Base-by-base conservation (phyloP, 495 filamentous ascomycete genomes). In the Podospora didyma region DNA sequence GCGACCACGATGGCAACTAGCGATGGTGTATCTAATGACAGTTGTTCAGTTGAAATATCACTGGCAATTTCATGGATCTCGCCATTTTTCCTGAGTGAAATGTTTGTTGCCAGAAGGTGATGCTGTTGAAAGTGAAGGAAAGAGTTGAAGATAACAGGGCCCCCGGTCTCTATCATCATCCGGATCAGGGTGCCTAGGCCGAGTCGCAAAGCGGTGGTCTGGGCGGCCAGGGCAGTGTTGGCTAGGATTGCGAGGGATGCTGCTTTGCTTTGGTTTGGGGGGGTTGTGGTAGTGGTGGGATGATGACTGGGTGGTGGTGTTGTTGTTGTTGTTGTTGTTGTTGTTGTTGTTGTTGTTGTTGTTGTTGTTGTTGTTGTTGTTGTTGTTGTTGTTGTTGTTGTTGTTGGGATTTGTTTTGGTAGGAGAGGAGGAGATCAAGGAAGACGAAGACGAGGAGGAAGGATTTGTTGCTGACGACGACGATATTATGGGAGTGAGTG, bases 401-500 rank as follows among this genome's bases (percentile, higher is more conserved):
- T 50, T 35, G 47, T 50, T 50, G 47, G 9, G 17, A 17, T 10
- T 7, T 37, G 14, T 37, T 37, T 37, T 7, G 9, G 34, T 37
- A 16, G 9, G 34, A 7, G 9, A 7, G 34, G 34, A 37, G 34
- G 34, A 16, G 9, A 16, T 7, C n/a, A n/a, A n/a, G n/a, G n/a
- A n/a, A n/a, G n/a, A n/a, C n/a, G n/a, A n/a, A n/a, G n/a, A n/a
- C n/a, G n/a, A n/a, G n/a, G n/a, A n/a, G n/a, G n/a, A n/a, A n/a
- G n/a, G n/a, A n/a, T n/a, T n/a, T n/a, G n/a, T n/a, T n/a, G n/a
- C n/a, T n/a, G n/a, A n/a, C n/a, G n/a, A n/a, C n/a, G 75, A 74
- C n/a, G 72, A 73, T 37, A 79, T 63, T 51, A 79, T 63, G n/a
- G 75, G 73, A 0, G 71, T 74, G 39, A 73, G 69, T 34, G 68